These are phyloP conservation scores for Candida krabiensis DNA, from an alignment of 805 yeast species.

Conservation along the genomic window DNA sequence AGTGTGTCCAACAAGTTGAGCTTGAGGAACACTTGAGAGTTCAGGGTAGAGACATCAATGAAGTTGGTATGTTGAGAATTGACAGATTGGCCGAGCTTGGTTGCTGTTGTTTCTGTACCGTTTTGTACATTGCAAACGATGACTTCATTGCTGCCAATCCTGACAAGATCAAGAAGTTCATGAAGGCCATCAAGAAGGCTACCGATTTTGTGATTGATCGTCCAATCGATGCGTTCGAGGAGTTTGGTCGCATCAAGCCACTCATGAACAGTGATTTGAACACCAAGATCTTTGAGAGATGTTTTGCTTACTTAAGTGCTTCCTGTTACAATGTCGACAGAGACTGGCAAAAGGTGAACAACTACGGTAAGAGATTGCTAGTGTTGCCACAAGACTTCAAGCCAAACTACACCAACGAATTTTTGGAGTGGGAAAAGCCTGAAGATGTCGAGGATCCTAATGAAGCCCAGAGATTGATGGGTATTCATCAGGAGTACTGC, in stretches of 20 bases:
- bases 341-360: conserved; percentile 57
- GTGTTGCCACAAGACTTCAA: conserved; percentile 49
- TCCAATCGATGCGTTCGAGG: conserved; percentile 48
- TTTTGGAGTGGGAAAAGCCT: conserved; percentile 50
- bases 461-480: conserved; percentile 49
- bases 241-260: conserved; percentile 48
- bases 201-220: conserved; percentile 46
- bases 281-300: conserved; percentile 49
- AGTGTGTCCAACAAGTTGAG: conserved; percentile 59
- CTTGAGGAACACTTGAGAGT: conserved; percentile 48
- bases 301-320: conserved; percentile 54
- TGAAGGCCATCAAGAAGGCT: conserved; percentile 50
- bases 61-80: conserved; percentile 56
- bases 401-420: conserved; percentile 53
- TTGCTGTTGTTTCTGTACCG: conserved; percentile 59
- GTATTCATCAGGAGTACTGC: conserved; percentile 45
- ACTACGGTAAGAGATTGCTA: conserved; percentile 53
- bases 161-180: conserved; percentile 43
- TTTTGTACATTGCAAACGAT: conserved; percentile 54
- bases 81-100: conserved; percentile 57
- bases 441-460: conserved; percentile 46
- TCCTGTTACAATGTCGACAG: conserved; percentile 54
- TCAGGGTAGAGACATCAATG: conserved; percentile 43
- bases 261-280: conserved; percentile 41
- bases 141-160: conserved; percentile 47